Percentiles rank a stretch among this genome's conserved stretches.
Evolutionary conservation across 2,329 filamentous ascomycete genomes (phyloP).

Genomic region (Pseudocercospora fijiensis): DNA sequence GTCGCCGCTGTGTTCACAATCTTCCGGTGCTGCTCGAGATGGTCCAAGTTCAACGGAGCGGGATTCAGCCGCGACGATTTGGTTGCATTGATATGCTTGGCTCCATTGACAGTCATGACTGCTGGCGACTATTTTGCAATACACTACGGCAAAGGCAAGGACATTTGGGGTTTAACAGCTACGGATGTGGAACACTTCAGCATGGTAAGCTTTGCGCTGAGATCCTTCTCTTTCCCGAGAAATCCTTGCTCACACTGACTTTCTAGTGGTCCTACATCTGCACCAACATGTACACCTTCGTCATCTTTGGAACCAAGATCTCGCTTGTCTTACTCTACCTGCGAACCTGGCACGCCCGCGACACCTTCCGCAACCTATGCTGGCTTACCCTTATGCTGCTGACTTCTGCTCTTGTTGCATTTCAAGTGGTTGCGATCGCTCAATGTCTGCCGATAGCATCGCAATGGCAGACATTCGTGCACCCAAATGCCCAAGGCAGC

Average conservation of each 20-base stretch:
- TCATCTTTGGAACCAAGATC: constrained; percentile 19
- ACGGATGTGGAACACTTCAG: constrained; percentile 8
- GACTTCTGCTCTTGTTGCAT: constrained; percentile 11
- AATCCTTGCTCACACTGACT: neutral
- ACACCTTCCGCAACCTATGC: constrained; percentile 8
- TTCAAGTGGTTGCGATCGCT: constrained; percentile 14
- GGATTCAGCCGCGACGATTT: constrained; percentile 15
- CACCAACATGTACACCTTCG: constrained; percentile 15
- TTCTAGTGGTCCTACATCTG: constrained; percentile 21
- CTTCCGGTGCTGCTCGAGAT: constrained; percentile 9
- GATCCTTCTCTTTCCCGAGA: neutral
- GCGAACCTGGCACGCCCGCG: constrained; percentile 14
- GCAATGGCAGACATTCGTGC: constrained; percentile 6
- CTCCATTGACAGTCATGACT: constrained; percentile 13
- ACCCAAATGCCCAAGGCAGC: neutral
- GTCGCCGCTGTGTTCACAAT: constrained; percentile 14
- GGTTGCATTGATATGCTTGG: constrained; percentile 6
- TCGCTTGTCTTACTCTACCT: constrained; percentile 21
- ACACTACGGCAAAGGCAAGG: constrained; percentile 15
- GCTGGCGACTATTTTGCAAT: constrained; percentile 14
- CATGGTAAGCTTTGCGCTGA: constrained; percentile 10
- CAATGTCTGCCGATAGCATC: constrained; percentile 12
- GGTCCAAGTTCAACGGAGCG: neutral
- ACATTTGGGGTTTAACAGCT: constrained; percentile 13
- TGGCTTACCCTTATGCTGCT: constrained; percentile 10